phyloP scores from a whole-genome alignment of 2,329 filamentous ascomycete genomes.

The Dothideomycetidae sp. region DNA sequence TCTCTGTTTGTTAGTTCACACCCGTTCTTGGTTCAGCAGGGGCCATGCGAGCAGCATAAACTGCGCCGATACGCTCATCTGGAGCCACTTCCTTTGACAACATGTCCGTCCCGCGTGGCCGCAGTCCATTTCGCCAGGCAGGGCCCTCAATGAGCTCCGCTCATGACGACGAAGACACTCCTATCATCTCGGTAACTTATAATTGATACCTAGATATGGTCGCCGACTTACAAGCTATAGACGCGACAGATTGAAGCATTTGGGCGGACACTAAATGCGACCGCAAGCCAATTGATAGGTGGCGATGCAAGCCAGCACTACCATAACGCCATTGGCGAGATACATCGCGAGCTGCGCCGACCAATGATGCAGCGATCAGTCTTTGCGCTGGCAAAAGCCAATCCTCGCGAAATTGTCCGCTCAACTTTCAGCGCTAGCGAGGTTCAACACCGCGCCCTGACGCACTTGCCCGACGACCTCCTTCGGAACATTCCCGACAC shows the following conservation, averaged over 20 bases:
- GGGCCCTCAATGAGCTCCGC: constrained; percentile 1
- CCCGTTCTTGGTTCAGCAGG: too few relatives aligned
- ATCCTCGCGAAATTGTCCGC: constrained; percentile 85
- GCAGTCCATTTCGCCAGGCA: constrained; percentile 8
- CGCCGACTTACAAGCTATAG: constrained; percentile 32
- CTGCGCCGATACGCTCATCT: too few relatives aligned
- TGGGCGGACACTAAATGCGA: constrained; percentile 85
- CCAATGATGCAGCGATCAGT: constrained; percentile 77
- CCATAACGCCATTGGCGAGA: constrained; percentile 71
- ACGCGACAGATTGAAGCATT: constrained; percentile 83
- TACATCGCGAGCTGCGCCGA: constrained; percentile 76
- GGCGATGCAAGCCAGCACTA: constrained; percentile 51
- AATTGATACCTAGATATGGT: not conserved
- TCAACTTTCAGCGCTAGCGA: constrained; percentile 80
- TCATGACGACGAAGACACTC: constrained; percentile 10
- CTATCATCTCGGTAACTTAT: constrained; percentile 9
- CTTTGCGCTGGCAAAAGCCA: constrained; percentile 80
- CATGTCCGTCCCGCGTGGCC: constrained; percentile 9
- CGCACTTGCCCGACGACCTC: constrained; percentile 79
- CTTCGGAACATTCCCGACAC: constrained; percentile 78
- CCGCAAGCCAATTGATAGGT: constrained; percentile 77
- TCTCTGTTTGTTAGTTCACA: too few relatives aligned
- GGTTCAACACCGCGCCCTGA: constrained; percentile 84
- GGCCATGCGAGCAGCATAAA: too few relatives aligned
- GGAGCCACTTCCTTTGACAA: not conserved